Evolutionary conservation across 2,329 filamentous ascomycete genomes (phyloP).

Genomic region (Pestalotiopsis sp.): DNA sequence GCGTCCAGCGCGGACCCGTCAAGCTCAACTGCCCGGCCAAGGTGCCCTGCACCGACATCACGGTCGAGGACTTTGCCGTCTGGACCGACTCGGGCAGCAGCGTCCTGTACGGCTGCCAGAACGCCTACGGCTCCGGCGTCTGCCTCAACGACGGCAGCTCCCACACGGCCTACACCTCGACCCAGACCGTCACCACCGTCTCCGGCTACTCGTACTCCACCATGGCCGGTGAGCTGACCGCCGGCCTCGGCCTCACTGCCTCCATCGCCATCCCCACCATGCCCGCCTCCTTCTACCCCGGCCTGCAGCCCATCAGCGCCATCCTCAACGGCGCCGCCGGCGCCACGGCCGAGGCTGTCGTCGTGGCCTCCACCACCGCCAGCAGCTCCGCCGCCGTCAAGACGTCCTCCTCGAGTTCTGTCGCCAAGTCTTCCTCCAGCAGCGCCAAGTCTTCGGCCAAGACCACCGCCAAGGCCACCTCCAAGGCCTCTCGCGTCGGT

Average conservation of each 20-base stretch:
- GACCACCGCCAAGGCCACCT: background rate
- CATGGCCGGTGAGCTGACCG: slow-evolving; percentile 21
- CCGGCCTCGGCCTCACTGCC: slow-evolving; percentile 18
- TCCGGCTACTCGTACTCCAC: slow-evolving; percentile 19
- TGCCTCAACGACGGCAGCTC: slow-evolving; percentile 17
- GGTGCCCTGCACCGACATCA: slow-evolving; percentile 54
- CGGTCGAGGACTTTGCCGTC: slow-evolving; percentile 52
- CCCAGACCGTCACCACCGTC: slow-evolving; percentile 17
- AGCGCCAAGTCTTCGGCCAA: background rate
- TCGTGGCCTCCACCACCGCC: background rate
- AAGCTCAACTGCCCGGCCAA: slow-evolving; percentile 51
- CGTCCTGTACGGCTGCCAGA: slow-evolving; percentile 45
- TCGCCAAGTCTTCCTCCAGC: background rate
- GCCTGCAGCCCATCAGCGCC: slow-evolving; percentile 13
- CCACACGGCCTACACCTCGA: slow-evolving; percentile 18
- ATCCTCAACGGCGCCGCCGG: slow-evolving; percentile 11
- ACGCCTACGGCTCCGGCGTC: slow-evolving; percentile 21
- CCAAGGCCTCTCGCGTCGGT: background rate
- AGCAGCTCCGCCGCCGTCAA: background rate
- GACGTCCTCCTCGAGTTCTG: background rate
- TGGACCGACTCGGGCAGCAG: slow-evolving; percentile 48
- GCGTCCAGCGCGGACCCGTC: slow-evolving; percentile 52
- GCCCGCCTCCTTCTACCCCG: slow-evolving; percentile 14
- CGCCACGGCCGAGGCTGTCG: background rate
- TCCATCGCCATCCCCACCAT: slow-evolving; percentile 23